A percentile compares a stretch with the other conserved stretches of the same genome.
Evolutionary conservation across 345 rosid genomes (phyloP).

Genomic region (Durio zibethinus): DNA sequence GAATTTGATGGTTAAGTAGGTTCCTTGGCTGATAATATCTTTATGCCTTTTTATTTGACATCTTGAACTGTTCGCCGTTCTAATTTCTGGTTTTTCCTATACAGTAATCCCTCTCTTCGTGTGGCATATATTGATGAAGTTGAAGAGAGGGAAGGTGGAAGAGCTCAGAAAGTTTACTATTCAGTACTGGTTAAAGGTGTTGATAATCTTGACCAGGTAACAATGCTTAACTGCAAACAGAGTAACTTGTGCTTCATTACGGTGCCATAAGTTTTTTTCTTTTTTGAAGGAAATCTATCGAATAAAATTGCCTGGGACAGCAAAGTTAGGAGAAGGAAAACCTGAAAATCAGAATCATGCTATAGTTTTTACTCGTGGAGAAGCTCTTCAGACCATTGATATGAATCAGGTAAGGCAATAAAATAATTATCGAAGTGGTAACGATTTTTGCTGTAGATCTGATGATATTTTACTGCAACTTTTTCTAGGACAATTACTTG

Average conservation of each 20-base stretch:
- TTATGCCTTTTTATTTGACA: slow-evolving; percentile 1
- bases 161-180: slow-evolving; percentile 73
- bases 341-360: slow-evolving; percentile 99
- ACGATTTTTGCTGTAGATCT: neutral
- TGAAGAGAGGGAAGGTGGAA: slow-evolving; percentile 81
- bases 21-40: slow-evolving; percentile 21
- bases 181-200: slow-evolving; percentile 91
- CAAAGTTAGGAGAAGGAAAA: slow-evolving; percentile 94
- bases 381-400: slow-evolving; percentile 96
- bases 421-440: neutral
- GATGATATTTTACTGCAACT: slow-evolving; percentile 16
- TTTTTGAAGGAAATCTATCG: slow-evolving; percentile 81
- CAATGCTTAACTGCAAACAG: slow-evolving; percentile 14
- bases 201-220: slow-evolving; percentile 90
- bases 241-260: slow-evolving; percentile 4
- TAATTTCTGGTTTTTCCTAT: slow-evolving; percentile 26
- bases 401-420: slow-evolving; percentile 76
- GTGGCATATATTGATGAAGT: slow-evolving; percentile 97
- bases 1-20: slow-evolving; percentile 98
- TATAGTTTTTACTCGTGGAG: slow-evolving; percentile 84
- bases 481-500: slow-evolving; percentile 82
- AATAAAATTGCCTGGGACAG: slow-evolving; percentile 82
- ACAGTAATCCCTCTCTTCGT: slow-evolving; percentile 88
- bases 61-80: slow-evolving; percentile 3
- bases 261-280: slow-evolving; percentile 8